Evolutionary conservation across 306 rosid genomes (phyloP).

Genomic region (Hippophae tibetana): DNA sequence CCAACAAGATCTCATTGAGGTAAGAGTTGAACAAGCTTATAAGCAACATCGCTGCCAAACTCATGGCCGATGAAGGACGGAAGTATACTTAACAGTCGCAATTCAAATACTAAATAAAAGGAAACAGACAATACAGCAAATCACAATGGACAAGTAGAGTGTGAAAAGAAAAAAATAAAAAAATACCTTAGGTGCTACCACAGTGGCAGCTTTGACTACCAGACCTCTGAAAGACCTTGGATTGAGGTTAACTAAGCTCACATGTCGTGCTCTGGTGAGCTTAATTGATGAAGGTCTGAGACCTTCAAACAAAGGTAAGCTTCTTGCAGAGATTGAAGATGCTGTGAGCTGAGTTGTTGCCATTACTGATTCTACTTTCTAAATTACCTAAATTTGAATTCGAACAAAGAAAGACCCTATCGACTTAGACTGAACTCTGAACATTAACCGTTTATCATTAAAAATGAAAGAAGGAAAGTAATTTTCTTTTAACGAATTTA

Average conservation of each 20-base stretch:
- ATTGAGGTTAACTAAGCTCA: constrained; percentile 21
- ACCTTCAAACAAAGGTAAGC: constrained; percentile 52
- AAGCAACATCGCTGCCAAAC: no score
- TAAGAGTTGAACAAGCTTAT: no score
- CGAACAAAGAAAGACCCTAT: background rate
- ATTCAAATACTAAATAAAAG: no score
- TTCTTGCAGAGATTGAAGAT: constrained; percentile 47
- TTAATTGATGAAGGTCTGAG: constrained; percentile 42
- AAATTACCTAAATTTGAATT: constrained; percentile 4
- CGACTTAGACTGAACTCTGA: no score
- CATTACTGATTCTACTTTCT: constrained; percentile 32
- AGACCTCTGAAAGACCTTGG: constrained; percentile 40
- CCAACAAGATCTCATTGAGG: no score
- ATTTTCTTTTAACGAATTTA: no score
- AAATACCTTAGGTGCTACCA: constrained; percentile 73
- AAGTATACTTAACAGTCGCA: no score
- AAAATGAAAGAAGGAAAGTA: no score
- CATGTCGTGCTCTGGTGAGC: constrained; percentile 22
- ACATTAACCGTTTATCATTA: no score
- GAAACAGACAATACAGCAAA: no score
- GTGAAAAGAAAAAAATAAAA: background rate
- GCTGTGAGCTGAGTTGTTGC: constrained; percentile 69
- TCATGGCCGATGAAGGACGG: no score
- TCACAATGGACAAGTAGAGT: no score
- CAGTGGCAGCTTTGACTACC: constrained; percentile 79